Percentiles rank a stretch among this genome's conserved stretches.
phyloP scores from a whole-genome alignment of 1,139 yeast genomes.

The Geotrichum bryndzae region DNA sequence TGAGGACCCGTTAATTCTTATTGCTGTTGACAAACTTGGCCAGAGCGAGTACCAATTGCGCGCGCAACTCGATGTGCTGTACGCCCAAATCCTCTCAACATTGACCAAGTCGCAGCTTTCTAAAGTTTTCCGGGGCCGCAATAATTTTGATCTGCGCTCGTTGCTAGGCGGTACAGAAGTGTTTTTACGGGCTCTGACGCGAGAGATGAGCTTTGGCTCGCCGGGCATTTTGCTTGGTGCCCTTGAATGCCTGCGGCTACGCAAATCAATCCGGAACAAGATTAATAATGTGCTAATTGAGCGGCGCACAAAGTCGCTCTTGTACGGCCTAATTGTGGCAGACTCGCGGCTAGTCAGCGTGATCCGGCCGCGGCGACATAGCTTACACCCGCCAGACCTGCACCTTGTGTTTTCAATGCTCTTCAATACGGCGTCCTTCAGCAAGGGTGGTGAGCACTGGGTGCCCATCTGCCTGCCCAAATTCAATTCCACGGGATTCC shows the following conservation, averaged over 20 bases:
- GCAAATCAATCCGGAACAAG: constrained; percentile 43
- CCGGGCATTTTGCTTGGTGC: constrained; percentile 58
- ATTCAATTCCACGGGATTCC: constrained; percentile 80
- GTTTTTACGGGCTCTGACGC: constrained; percentile 57
- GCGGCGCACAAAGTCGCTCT: constrained; percentile 41
- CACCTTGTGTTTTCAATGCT: constrained; percentile 59
- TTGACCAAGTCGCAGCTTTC: constrained; percentile 69
- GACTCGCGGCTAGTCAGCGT: constrained; percentile 53
- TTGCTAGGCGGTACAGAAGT: constrained; percentile 61
- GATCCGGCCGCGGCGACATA: constrained; percentile 56
- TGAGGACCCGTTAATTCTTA: constrained; percentile 63
- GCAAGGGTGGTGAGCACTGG: constrained; percentile 74
- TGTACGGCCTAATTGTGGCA: constrained; percentile 59
- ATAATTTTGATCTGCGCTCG: constrained; percentile 76
- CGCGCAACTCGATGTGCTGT: constrained; percentile 66
- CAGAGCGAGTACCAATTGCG: constrained; percentile 50
- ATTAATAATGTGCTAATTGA: constrained; percentile 43
- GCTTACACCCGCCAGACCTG: constrained; percentile 63
- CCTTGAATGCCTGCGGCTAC: constrained; percentile 50
- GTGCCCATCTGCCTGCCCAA: constrained; percentile 88
- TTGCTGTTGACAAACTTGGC: constrained; percentile 60
- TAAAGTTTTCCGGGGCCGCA: constrained; percentile 61
- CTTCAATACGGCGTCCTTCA: constrained; percentile 47
- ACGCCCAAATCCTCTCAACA: constrained; percentile 74
- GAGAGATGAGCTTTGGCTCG: constrained; percentile 47